phyloP scores from a whole-genome alignment of 2,329 filamentous ascomycete species.

The Fusarium cyanostomum region DNA sequence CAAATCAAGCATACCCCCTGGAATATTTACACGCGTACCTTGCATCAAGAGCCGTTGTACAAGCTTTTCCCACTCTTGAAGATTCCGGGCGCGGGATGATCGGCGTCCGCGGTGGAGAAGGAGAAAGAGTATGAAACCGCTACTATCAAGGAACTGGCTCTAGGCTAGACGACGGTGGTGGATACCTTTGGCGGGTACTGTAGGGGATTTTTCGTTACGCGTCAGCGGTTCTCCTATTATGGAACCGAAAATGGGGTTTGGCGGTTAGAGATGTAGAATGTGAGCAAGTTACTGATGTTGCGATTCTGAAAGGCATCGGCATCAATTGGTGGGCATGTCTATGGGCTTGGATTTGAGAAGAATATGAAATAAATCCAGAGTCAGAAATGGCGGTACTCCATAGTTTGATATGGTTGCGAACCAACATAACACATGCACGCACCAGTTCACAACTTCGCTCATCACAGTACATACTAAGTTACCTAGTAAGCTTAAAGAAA shows the following conservation, averaged over 20 bases:
- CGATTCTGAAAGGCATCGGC: too few relatives aligned
- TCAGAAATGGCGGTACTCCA: too few relatives aligned
- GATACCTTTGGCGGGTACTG: neutral
- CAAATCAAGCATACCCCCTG: neutral
- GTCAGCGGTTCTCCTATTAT: conserved; percentile 3
- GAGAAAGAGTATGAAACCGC: conserved; percentile 21
- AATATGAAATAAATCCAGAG: too few relatives aligned
- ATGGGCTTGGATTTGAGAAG: too few relatives aligned
- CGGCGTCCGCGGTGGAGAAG: conserved; percentile 21
- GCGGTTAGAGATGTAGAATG: neutral
- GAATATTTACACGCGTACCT: conserved; percentile 14
- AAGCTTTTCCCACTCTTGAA: neutral
- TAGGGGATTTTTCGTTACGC: neutral
- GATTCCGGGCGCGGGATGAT: neutral
- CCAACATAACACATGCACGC: too few relatives aligned
- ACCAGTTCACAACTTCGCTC: too few relatives aligned
- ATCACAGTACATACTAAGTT: too few relatives aligned
- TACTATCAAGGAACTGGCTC: conserved; percentile 12
- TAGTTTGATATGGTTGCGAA: too few relatives aligned
- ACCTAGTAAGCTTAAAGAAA: too few relatives aligned
- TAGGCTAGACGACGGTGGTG: neutral
- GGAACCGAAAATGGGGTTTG: neutral
- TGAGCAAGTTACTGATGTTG: too few relatives aligned
- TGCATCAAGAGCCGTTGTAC: conserved; percentile 14
- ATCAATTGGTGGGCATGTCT: too few relatives aligned